Base-by-base conservation (phyloP, 768 basidiomycete genomes). In the Tylopilus cervinicoccineus region DNA sequence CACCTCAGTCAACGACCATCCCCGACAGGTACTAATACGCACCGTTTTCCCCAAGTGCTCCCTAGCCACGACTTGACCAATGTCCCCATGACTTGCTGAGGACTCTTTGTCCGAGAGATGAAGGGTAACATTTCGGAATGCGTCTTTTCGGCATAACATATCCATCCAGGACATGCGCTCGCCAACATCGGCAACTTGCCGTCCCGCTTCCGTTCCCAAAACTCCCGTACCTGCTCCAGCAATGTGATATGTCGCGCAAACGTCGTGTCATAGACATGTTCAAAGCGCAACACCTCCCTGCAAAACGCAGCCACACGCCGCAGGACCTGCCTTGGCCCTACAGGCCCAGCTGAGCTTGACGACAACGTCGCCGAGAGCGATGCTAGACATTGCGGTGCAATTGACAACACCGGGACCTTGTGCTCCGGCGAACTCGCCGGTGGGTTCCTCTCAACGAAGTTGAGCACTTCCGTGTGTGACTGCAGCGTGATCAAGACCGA, bases 81-180 rank as follows among this genome's bases (percentile, higher is more conserved):
- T 6, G 84, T 87, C 5, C 96, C 96, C 86, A 94, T 93, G 41
- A 93, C 75, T 59, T 92, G 93, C 64, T 97, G 94, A 23, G 93
- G 88, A 62, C 93, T 95, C 74, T 95, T 92, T 41, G 88, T 89
- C 31, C 71, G 73, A 43, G 89, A 80, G 45, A 99, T 86, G 60
- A 92, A 93, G 5, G 93, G 93, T 19, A 99, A 64, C 78, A 99
- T 86, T 65, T 95, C 93, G 4, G 85, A 76, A 59, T 96, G 95
- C 1, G 95, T 85, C 73, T 99, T 99, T 70, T 99, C 96, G 16
- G 93, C 95, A 66, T 98, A 98, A 65, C 96, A 99, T 48, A 99
- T 88, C 96, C 96, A 98, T 14, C 96, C 96, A 0, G 96, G 96
- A 70, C 96, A 98, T 14, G 96, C 92, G 57, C 92, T 93, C 5